phyloP scores from a whole-genome alignment of 2,329 filamentous ascomycete genomes.

The Venturia effusa region DNA sequence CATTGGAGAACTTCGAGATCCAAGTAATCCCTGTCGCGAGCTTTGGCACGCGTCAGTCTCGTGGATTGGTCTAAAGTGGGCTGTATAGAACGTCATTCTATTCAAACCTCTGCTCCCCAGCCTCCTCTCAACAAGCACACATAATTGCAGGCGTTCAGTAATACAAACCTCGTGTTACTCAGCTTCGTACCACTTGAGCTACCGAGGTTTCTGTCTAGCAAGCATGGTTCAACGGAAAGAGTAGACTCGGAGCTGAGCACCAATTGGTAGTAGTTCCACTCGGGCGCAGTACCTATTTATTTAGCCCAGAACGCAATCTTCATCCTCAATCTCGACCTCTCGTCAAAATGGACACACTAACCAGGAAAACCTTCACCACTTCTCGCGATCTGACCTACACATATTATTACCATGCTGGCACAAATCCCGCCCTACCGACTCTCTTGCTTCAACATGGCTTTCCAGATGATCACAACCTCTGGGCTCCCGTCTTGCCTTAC shows the following conservation, averaged over 20 bases:
- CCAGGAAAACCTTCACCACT: conserved; percentile 20
- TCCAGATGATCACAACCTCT: conserved; percentile 36
- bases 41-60: not conserved
- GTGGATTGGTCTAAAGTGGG: no score
- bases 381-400: conserved; percentile 18
- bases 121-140: no score
- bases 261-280: not conserved
- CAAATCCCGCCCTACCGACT: conserved; percentile 16
- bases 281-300: not conserved
- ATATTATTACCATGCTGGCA: conserved; percentile 18
- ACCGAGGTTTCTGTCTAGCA: no score
- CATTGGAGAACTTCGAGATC: no score
- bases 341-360: conserved; percentile 18
- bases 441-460: conserved; percentile 38
- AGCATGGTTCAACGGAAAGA: not conserved
- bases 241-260: not conserved
- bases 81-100: no score
- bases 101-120: no score
- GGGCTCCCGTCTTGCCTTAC: conserved; percentile 30
- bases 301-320: not conserved
- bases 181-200: no score
- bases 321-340: not conserved
- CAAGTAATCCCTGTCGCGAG: not conserved
- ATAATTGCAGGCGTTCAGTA: no score
- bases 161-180: no score